A percentile compares a stretch with the other conserved stretches of the same genome.
phyloP scores from a whole-genome alignment of 1,284 basidiomycete species.

The Ceraceosorus guamensis region DNA sequence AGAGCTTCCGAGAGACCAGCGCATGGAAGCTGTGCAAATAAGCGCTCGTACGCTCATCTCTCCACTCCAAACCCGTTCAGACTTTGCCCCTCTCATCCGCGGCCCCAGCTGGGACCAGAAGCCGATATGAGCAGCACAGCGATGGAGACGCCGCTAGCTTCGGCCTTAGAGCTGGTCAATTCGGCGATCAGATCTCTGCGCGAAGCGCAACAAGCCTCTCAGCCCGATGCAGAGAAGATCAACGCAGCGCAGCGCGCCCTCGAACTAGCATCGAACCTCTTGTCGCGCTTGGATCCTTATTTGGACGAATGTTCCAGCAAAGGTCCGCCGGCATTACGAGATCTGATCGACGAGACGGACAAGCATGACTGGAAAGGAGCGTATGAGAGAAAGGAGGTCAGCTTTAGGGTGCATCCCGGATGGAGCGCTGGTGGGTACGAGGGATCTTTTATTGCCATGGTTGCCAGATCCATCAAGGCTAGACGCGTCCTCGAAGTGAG shows the following conservation, averaged over 20 bases:
- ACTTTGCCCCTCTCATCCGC: too few species aligned
- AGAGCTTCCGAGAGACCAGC: too few species aligned
- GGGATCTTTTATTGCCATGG: constrained; percentile 27
- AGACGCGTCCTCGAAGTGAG: constrained; percentile 30
- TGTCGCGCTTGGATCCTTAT: constrained; percentile 24
- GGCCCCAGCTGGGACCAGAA: too few species aligned
- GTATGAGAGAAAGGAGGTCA: constrained; percentile 14
- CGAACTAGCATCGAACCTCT: constrained; percentile 16
- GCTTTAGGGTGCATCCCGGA: constrained; percentile 18
- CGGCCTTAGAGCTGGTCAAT: neutral
- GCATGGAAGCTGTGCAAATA: too few species aligned
- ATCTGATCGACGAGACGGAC: constrained; percentile 24
- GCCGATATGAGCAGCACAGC: neutral
- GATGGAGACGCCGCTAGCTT: neutral
- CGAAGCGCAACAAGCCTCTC: neutral
- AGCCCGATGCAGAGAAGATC: neutral
- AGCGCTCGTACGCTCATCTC: too few species aligned
- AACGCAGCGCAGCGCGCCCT: too few species aligned
- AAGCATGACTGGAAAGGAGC: constrained; percentile 27
- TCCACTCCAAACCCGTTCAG: too few species aligned
- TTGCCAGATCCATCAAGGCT: constrained; percentile 21
- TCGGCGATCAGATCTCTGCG: neutral
- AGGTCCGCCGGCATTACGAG: constrained; percentile 16
- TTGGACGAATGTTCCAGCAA: constrained; percentile 19
- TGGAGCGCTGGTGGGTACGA: constrained; percentile 34